These are phyloP conservation scores for Pleurotus eryngii DNA, from an alignment of 768 basidiomycete genomes.

Conservation along the genomic window DNA sequence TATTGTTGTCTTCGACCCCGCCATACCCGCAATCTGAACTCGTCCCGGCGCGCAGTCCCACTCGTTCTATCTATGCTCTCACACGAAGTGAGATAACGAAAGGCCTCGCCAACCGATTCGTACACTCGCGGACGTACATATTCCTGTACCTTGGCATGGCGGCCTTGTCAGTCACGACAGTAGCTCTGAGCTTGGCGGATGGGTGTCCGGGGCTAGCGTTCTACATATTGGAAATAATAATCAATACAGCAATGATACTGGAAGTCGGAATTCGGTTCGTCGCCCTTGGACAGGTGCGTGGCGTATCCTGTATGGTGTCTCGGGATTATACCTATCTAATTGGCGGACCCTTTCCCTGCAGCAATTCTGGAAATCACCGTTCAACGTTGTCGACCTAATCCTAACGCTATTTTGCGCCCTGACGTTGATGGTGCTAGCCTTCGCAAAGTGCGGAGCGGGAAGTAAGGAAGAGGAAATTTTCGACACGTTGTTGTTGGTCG, in stretches of 20 bases:
- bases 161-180: constrained; percentile 79
- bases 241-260: constrained; percentile 88
- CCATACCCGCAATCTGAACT: constrained; percentile 5
- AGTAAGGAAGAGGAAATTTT: constrained; percentile 93
- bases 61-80: constrained; percentile 82
- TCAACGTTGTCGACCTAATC: constrained; percentile 85
- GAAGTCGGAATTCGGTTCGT: constrained; percentile 91
- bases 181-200: constrained; percentile 76
- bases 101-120: constrained; percentile 86
- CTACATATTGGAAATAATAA: constrained; percentile 84
- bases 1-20: neutral
- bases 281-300: constrained; percentile 86
- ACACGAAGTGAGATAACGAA: constrained; percentile 79
- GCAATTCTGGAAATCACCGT: constrained; percentile 97
- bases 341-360: constrained; percentile 25
- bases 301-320: neutral
- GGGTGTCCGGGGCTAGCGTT: constrained; percentile 88
- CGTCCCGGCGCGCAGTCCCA: constrained; percentile 42
- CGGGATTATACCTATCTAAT: neutral
- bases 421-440: constrained; percentile 84
- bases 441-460: constrained; percentile 77
- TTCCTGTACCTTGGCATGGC: constrained; percentile 89
- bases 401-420: constrained; percentile 87
- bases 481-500: constrained; percentile 89
- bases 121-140: constrained; percentile 85